Evolutionary conservation across 768 basidiomycete species (phyloP), one percentile per base, ranked within the genome.

Genomic region (Hygrophoropsis aurantiaca): DNA sequence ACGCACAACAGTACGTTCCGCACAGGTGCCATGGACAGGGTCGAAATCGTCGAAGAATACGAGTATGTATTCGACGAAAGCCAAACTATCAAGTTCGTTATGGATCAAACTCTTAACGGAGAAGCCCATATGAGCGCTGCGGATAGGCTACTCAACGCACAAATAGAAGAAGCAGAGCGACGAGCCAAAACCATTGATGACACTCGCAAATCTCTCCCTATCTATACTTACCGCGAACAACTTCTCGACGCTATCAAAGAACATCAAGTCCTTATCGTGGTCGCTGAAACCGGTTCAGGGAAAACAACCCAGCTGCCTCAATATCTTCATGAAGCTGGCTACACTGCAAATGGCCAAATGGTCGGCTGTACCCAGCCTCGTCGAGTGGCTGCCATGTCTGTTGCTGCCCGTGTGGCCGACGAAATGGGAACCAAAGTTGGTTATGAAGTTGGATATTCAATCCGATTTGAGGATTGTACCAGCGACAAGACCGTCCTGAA

Each of bases 241-340:
- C 82, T 98, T 18, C 83, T 99, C 8, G 79, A 84, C 18, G 97
- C 97, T 0, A 86, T 99, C 50, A 81, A 81, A 35, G 81, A 93
- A 27, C 88, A 97, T 60, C 97, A 97, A 59, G 89, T 98, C 16
- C 82, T 99, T 54, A 94, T 99, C 47, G 93, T 99, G 40, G 94
- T 97, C 41, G 97, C 95, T 10, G 97, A 99, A 70, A 98, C 97
- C 0, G 97, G 97, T 19, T 98, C 97, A 2, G 97, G 97, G 27
- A 99, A 99, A 71, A 99, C 97, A 2, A 99, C 97, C 0, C 97
- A 99, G 64, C 75, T 99, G 3, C 95, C 97, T 0, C 97, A 99
- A 63, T 99, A 97, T 65, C 83, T 99, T 3, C 92, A 97, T 62
- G 97, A 99, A 72, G 94, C 94, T 4, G 97, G 97, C 6, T 99